A percentile compares a stretch with the other conserved stretches of the same genome.
Conservation (phyloP, 129 eudicot species). For the Artemisia argyi region DNA sequence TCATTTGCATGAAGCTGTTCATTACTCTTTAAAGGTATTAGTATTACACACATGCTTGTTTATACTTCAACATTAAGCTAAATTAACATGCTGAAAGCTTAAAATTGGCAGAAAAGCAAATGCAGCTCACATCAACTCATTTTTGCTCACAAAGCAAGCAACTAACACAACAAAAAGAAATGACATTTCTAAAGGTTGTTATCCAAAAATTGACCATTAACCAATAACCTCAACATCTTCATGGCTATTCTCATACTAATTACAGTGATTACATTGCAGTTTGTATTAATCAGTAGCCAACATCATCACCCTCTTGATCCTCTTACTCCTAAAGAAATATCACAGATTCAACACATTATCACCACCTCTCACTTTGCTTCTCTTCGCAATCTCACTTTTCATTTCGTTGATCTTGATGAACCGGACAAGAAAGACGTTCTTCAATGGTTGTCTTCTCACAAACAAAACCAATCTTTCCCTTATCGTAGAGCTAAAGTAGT, state of each 20-base stretch:
- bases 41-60: conserved; percentile 10
- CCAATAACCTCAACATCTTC: conserved; percentile 10
- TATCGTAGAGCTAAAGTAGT: conserved; percentile 65
- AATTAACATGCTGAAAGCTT: background rate
- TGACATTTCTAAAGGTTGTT: conserved; percentile 2
- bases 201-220: conserved; percentile 9
- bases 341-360: conserved; percentile 41
- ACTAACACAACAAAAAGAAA: conserved; percentile 25
- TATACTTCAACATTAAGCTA: conserved; percentile 20
- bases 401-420: conserved; percentile 76
- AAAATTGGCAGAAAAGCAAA: conserved; percentile 22
- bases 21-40: conserved; percentile 8
- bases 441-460: conserved; percentile 48
- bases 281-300: conserved; percentile 25
- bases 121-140: conserved; percentile 37
- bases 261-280: conserved; percentile 25
- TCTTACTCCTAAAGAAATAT: conserved; percentile 58
- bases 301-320: conserved; percentile 77
- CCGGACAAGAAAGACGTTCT: conserved; percentile 63
- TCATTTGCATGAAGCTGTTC: background rate
- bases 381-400: conserved; percentile 54
- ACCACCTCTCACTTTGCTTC: conserved; percentile 49
- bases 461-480: conserved; percentile 44
- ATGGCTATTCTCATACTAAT: conserved; percentile 30
- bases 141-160: conserved; percentile 50